Percentiles rank a stretch among this genome's conserved stretches.
phyloP scores from a whole-genome alignment of 2,329 filamentous ascomycete species.

The Penicillium italicum region DNA sequence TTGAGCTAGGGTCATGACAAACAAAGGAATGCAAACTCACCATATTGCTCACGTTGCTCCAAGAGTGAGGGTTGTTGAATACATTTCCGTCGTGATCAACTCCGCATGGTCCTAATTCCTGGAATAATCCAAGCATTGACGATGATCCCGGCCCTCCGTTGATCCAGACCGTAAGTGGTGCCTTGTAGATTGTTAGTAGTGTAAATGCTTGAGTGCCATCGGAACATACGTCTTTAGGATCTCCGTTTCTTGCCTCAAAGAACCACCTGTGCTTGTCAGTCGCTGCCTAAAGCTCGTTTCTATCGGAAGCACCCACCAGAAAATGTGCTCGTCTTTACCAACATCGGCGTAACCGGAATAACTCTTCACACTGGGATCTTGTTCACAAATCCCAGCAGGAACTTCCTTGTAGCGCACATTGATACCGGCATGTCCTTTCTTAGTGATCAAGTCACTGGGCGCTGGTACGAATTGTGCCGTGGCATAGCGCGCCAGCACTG shows the following conservation, averaged over 20 bases:
- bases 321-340: constrained; percentile 19
- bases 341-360: constrained; percentile 24
- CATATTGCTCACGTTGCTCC: constrained; percentile 3
- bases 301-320: constrained; percentile 7
- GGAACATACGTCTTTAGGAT: background rate
- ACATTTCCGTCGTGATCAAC: background rate
- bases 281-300: background rate
- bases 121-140: background rate
- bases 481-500: background rate
- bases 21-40: background rate
- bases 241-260: constrained; percentile 1
- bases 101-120: background rate
- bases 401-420: constrained; percentile 21
- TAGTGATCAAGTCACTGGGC: background rate
- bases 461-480: background rate
- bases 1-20: background rate
- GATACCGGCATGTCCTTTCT: constrained; percentile 7
- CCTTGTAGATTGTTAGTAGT: background rate
- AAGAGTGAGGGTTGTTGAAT: background rate
- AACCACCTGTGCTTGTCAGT: background rate
- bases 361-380: constrained; percentile 21
- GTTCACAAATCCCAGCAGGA: constrained; percentile 19
- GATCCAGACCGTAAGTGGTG: constrained; percentile 1
- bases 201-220: background rate
- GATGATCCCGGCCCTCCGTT: constrained; percentile 1